Evolutionary conservation across 331 rosid species (phyloP), one percentile per base, ranked within the genome.

Genomic region (Prunus yedoensis): DNA sequence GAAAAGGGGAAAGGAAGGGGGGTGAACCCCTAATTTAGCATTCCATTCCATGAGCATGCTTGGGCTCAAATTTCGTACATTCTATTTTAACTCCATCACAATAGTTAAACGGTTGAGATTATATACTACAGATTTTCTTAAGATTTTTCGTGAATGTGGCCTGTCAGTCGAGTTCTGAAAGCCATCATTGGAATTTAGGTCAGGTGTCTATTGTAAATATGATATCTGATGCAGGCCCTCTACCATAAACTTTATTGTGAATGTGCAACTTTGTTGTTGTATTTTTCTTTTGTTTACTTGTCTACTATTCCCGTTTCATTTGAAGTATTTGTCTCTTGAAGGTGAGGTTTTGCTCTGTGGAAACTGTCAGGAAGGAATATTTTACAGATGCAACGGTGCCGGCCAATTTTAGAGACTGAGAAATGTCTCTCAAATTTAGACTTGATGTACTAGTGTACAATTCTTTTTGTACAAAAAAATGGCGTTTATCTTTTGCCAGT

Each of bases 271-370:
- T 58, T 74, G 14, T 9, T 56, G 35, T 57, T 53, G 5, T 13
- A 16, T 12, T 35, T 64, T 18, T 17, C 13, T 46, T 50, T 20
- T 43, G 70, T 15, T 60, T 47, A 68, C 1, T 21, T 47, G 67
- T 38, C 21, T 12, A 56, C 32, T 58, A 38, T 25, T 50, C 70
- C 21, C 21, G 15, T 32, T 62, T 47, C 65, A 56, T 11, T 52
- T 63, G 46, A 21, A 75, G 49, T 35, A 5, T 10, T 53, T 56
- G 58, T 58, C 63, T 59, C 18, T 84, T 83, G 84, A 78, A 95
- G 97, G 97, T 54, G 71, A 88, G 87, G 62, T 95, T 95, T 86
- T 95, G 99, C 86, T 88, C 95, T 3, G 86, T 78, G 58, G 94
- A 95, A 68, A 85, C 85, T 53, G 83, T 92, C 49, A 85, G 87